These are phyloP conservation scores for Gastrodia elata DNA, from an alignment of 106 monocot species.

Conservation along the genomic window DNA sequence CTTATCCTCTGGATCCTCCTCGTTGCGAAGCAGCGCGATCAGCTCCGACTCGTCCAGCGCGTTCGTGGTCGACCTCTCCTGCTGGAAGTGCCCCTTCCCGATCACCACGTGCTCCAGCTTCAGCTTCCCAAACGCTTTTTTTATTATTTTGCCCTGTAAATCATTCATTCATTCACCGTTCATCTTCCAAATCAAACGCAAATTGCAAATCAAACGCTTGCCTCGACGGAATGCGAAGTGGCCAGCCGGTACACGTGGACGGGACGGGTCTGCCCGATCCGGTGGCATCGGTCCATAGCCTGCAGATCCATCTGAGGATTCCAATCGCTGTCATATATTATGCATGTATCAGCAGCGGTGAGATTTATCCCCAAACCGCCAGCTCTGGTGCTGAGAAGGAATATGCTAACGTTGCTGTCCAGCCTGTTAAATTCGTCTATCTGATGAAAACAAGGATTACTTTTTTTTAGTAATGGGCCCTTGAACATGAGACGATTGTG, in stretches of 20 bases:
- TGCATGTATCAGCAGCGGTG: conserved; percentile 95
- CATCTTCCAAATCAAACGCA: neutral
- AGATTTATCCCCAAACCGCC: conserved; percentile 97
- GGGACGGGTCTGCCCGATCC: conserved; percentile 85
- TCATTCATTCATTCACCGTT: neutral
- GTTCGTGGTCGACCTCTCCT: conserved; percentile 51
- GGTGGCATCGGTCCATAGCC: conserved; percentile 98
- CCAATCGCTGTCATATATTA: conserved; percentile 98
- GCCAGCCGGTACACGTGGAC: conserved; percentile 91
- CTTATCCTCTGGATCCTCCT: conserved; percentile 72
- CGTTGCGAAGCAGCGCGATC: conserved; percentile 62
- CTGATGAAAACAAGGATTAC: no score
- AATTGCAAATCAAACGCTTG: neutral
- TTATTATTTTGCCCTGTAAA: conserved; percentile 71
- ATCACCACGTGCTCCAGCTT: conserved; percentile 95
- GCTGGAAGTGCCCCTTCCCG: conserved; percentile 85
- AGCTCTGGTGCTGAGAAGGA: conserved; percentile 89
- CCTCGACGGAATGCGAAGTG: conserved; percentile 91
- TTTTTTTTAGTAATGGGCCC: no score
- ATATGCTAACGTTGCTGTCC: conserved; percentile 49
- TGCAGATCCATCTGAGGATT: conserved; percentile 99
- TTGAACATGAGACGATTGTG: no score
- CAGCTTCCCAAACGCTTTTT: conserved; percentile 80
- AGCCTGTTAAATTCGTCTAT: conserved; percentile 79
- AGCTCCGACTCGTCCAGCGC: conserved; percentile 69